Percentiles rank a stretch among this genome's conserved stretches.
These are phyloP conservation scores for Styphnolobium japonicum DNA, from an alignment of 306 rosid species.

Conservation along the genomic window DNA sequence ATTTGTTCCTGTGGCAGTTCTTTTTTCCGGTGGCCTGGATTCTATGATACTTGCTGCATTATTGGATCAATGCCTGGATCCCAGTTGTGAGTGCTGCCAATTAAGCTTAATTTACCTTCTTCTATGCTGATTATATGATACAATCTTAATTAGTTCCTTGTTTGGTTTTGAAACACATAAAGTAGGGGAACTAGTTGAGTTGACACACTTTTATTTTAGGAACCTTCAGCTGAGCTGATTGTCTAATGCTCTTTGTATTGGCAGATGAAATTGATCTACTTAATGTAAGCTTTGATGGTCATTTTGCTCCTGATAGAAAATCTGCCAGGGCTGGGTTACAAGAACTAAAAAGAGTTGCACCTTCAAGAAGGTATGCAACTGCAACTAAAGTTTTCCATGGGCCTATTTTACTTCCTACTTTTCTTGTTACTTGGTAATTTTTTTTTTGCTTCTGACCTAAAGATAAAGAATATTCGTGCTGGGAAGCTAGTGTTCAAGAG, in stretches of 20 bases:
- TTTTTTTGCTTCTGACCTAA: no score
- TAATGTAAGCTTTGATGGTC: constrained; percentile 89
- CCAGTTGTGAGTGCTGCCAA: constrained; percentile 60
- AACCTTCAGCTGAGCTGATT: constrained; percentile 23
- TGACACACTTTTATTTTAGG: constrained; percentile 17
- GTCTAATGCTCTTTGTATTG: constrained; percentile 24
- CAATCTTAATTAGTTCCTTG: constrained; percentile 16
- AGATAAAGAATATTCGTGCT: no score
- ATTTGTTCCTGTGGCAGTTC: constrained; percentile 74
- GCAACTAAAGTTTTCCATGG: background rate
- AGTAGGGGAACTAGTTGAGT: constrained; percentile 23
- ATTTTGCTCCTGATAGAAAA: constrained; percentile 81
- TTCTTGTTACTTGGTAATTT: background rate
- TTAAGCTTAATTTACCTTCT: constrained; percentile 15
- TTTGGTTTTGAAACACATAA: constrained; percentile 22
- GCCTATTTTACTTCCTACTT: background rate
- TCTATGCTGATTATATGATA: background rate
- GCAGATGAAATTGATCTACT: constrained; percentile 90
- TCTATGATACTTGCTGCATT: constrained; percentile 96
- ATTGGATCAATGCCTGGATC: constrained; percentile 73
- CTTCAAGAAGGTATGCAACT: constrained; percentile 67
- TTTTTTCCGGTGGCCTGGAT: constrained; percentile 97
- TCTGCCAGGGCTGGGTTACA: constrained; percentile 79
- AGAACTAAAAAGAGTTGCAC: constrained; percentile 75
- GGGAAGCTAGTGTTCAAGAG: no score